phyloP scores from a whole-genome alignment of 306 rosid species.

The Vachellia pachyceras region DNA sequence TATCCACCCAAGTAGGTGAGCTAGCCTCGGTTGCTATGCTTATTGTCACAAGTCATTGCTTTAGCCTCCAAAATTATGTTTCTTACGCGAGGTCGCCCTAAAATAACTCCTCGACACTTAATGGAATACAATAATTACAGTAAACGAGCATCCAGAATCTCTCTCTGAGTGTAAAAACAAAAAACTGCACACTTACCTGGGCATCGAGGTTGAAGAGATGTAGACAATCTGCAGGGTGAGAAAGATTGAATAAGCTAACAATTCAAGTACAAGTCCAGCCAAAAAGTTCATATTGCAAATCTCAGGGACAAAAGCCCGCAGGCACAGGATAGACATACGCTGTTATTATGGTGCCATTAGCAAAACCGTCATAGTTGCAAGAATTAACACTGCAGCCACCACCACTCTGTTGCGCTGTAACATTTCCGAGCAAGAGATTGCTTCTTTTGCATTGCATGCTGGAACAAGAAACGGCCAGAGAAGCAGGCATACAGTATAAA shows the following conservation, averaged over 20 bases:
- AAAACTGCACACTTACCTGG: conserved; percentile 64
- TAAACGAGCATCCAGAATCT: conserved; percentile 14
- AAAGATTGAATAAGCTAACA: conserved; percentile 33
- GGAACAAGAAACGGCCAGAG: conserved; percentile 95
- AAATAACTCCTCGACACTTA: conserved; percentile 8
- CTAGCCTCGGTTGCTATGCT: background rate
- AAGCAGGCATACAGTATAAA: conserved; percentile 95
- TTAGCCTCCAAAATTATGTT: background rate
- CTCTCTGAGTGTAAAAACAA: background rate
- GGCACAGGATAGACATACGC: conserved; percentile 52
- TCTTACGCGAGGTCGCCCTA: background rate
- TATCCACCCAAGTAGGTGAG: background rate
- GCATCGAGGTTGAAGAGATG: conserved; percentile 91
- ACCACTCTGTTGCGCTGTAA: conserved; percentile 68
- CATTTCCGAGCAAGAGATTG: conserved; percentile 90
- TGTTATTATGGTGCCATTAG: conserved; percentile 77
- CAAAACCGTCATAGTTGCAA: conserved; percentile 81
- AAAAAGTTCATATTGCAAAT: conserved; percentile 16
- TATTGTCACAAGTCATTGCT: background rate
- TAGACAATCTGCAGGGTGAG: conserved; percentile 63
- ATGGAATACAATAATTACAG: background rate
- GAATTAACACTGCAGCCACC: conserved; percentile 91
- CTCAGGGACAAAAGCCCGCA: conserved; percentile 22
- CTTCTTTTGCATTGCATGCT: conserved; percentile 94
- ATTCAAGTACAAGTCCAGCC: background rate